Evolutionary conservation across 2,329 filamentous ascomycete species (phyloP).

Genomic region (Trichoderma atroviride): DNA sequence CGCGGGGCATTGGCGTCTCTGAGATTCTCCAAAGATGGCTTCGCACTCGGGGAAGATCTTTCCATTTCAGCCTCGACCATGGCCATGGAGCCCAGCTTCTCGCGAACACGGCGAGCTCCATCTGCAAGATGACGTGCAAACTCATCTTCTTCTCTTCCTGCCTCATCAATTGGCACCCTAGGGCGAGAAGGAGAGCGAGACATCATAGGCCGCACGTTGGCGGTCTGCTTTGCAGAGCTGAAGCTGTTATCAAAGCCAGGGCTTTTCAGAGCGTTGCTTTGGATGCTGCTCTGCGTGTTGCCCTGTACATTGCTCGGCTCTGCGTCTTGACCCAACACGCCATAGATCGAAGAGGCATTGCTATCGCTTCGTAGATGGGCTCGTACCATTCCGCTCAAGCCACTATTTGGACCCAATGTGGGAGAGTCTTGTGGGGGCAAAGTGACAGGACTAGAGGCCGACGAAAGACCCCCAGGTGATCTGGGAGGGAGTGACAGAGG

Average conservation of each 20-base stretch:
- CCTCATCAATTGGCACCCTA: constrained; percentile 7
- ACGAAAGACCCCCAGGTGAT: constrained; percentile 10
- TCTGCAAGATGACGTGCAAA: constrained; percentile 74
- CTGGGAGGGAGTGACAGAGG: constrained; percentile 44
- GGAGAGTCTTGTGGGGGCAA: constrained; percentile 66
- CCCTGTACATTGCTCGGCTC: not conserved
- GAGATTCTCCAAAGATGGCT: constrained; percentile 42
- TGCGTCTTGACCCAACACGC: constrained; percentile 32
- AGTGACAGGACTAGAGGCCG: constrained; percentile 13
- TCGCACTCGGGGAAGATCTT: constrained; percentile 32
- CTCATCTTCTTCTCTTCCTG: constrained; percentile 60
- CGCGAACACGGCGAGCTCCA: constrained; percentile 70
- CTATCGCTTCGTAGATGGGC: constrained; percentile 84
- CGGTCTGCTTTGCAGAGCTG: not conserved
- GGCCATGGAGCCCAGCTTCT: constrained; percentile 70
- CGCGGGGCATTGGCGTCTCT: constrained; percentile 41
- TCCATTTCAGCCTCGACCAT: constrained; percentile 66
- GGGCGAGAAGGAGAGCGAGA: constrained; percentile 24
- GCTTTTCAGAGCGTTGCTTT: not conserved
- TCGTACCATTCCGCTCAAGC: constrained; percentile 78
- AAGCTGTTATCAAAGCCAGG: not conserved
- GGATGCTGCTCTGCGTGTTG: not conserved
- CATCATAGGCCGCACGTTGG: not conserved
- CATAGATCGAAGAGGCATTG: constrained; percentile 78
- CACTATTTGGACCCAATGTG: constrained; percentile 69